A percentile compares a stretch with the other conserved stretches of the same genome.
These are phyloP conservation scores for Suillus occidentalis DNA, from an alignment of 768 basidiomycete genomes.

Conservation along the genomic window DNA sequence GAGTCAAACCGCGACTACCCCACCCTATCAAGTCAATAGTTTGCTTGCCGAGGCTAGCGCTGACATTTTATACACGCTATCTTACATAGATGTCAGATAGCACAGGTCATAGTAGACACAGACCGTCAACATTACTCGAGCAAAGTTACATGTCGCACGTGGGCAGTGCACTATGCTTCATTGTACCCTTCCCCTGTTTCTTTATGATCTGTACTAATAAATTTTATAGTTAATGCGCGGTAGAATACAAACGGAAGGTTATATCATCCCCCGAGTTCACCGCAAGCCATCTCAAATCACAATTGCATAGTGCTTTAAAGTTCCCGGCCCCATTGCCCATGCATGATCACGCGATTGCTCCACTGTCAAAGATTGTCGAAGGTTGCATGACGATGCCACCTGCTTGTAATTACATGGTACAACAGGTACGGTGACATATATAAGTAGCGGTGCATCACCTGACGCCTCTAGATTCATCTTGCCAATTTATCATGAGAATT, in stretches of 20 bases:
- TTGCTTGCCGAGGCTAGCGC: background rate
- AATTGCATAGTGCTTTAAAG: no score
- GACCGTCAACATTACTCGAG: background rate
- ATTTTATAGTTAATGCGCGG: background rate
- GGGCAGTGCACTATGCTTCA: background rate
- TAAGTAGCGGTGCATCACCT: background rate
- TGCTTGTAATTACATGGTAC: background rate
- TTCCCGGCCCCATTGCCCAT: background rate
- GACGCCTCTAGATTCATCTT: constrained; percentile 5
- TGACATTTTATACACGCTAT: background rate
- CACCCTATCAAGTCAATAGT: background rate
- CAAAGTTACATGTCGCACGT: background rate
- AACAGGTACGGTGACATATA: background rate
- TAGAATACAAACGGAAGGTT: background rate
- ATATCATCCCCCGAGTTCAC: no score
- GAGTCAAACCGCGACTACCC: background rate
- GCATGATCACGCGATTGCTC: background rate
- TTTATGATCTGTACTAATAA: background rate
- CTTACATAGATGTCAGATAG: background rate
- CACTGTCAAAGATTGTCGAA: background rate
- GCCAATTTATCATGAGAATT: constrained; percentile 16
- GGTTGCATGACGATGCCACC: background rate
- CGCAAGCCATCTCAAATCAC: no score
- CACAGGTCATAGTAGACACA: background rate
- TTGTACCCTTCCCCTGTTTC: background rate